Evolutionary conservation across 805 yeast genomes (phyloP).

Genomic region (Myxozyma udenii): DNA sequence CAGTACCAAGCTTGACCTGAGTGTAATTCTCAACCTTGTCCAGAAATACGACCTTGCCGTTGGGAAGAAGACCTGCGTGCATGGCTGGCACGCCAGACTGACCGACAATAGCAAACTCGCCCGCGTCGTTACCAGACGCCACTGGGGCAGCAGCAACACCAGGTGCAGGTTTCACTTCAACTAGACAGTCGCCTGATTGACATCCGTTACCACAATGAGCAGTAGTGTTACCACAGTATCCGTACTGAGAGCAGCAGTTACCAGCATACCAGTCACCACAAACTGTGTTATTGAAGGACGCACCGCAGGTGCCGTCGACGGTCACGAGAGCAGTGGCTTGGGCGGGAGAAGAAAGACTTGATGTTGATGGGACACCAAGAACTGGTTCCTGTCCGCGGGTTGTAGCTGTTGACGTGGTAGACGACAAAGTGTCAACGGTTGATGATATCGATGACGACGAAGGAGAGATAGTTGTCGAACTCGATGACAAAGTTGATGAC

Average conservation of each 20-base stretch:
- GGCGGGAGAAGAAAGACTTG: constrained; percentile 4
- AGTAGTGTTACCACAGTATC: constrained; percentile 25
- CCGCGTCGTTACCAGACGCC: constrained; percentile 21
- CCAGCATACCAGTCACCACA: constrained; percentile 26
- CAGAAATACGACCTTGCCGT: constrained; percentile 25
- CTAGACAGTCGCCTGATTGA: constrained; percentile 22
- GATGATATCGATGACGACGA: neutral
- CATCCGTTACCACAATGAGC: constrained; percentile 27
- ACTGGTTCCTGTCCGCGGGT: constrained; percentile 16
- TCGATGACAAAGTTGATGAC: too few species aligned
- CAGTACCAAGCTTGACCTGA: constrained; percentile 13
- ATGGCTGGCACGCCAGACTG: constrained; percentile 26
- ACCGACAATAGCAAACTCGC: constrained; percentile 23
- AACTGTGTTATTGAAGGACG: constrained; percentile 9
- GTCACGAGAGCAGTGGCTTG: constrained; percentile 17
- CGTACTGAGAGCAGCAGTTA: constrained; percentile 26
- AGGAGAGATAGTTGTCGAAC: neutral
- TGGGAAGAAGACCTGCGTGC: constrained; percentile 26
- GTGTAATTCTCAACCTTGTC: constrained; percentile 28
- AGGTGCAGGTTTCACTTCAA: constrained; percentile 5
- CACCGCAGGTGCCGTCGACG: constrained; percentile 28
- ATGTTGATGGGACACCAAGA: constrained; percentile 7
- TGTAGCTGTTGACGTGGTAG: neutral
- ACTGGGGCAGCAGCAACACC: constrained; percentile 13
- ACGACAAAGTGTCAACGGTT: neutral